These are phyloP conservation scores for Stachybotrys elegans DNA, from an alignment of 2,329 filamentous ascomycete genomes.

Conservation along the genomic window DNA sequence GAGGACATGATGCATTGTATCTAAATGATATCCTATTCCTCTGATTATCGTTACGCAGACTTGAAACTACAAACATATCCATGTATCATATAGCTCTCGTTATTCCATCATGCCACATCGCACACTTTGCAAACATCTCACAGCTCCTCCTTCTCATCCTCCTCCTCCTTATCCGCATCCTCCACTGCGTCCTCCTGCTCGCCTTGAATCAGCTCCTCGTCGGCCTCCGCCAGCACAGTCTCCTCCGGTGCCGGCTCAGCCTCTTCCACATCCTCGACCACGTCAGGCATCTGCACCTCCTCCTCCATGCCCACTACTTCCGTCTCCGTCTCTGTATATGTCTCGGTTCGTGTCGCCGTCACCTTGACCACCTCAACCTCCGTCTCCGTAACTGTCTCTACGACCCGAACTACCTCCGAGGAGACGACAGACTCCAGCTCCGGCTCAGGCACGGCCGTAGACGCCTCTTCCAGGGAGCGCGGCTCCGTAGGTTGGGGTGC, in stretches of 20 bases:
- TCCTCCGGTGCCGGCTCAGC: constrained; percentile 2
- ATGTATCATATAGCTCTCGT: too few species aligned
- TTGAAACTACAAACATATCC: too few species aligned
- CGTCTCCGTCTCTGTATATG: constrained; percentile 6
- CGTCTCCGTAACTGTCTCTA: constrained; percentile 30
- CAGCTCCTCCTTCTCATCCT: constrained; percentile 9
- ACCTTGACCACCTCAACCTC: constrained; percentile 24
- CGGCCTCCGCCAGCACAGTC: too few species aligned
- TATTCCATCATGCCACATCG: too few species aligned
- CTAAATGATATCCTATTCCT: too few species aligned
- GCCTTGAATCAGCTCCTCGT: too few species aligned
- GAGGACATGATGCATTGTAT: too few species aligned
- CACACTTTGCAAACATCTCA: constrained; percentile 9
- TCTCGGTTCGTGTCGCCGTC: constrained; percentile 23
- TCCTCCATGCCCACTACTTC: constrained; percentile 6
- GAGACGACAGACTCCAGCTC: constrained; percentile 17
- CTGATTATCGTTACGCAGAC: too few species aligned
- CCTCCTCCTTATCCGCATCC: constrained; percentile 6
- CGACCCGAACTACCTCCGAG: constrained; percentile 22
- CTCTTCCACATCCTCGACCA: constrained; percentile 1
- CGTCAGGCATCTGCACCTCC: constrained; percentile 1
- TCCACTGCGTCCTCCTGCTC: constrained; percentile 2
- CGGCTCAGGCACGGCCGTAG: constrained; percentile 7
- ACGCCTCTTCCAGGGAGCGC: background rate
- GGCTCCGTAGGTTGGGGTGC: constrained; percentile 5